Percentiles rank a stretch among this genome's conserved stretches.
Evolutionary conservation across 2,329 filamentous ascomycete genomes (phyloP).

Genomic region (Talaromyces marneffei): DNA sequence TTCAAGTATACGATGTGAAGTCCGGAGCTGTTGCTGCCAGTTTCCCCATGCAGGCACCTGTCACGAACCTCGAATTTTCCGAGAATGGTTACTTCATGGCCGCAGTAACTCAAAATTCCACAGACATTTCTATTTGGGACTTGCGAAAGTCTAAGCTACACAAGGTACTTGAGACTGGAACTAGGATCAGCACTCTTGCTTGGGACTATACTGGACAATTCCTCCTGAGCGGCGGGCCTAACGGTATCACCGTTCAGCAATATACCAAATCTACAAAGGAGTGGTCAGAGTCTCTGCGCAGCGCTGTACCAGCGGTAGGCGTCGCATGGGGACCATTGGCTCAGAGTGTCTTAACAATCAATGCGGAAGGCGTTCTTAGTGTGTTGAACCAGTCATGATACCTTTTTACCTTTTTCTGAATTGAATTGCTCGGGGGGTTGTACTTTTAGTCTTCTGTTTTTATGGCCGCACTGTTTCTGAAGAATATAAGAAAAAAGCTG

Average conservation of each 20-base stretch:
- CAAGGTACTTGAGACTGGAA: slow-evolving; percentile 82
- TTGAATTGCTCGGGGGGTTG: slow-evolving; percentile 14
- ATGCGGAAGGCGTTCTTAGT: slow-evolving; percentile 67
- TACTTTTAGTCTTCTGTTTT: slow-evolving; percentile 21
- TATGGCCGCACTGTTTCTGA: not conserved
- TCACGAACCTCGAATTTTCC: slow-evolving; percentile 76
- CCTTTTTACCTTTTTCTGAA: too few relatives aligned
- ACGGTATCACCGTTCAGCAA: slow-evolving; percentile 79
- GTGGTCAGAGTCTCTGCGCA: slow-evolving; percentile 81
- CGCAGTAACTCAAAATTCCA: slow-evolving; percentile 69
- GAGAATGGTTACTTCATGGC: slow-evolving; percentile 98
- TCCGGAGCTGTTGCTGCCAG: slow-evolving; percentile 69
- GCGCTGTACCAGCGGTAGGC: slow-evolving; percentile 64
- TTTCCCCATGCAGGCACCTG: slow-evolving; percentile 60
- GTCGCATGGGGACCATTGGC: slow-evolving; percentile 73
- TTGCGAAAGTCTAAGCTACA: slow-evolving; percentile 75
- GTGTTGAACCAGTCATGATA: slow-evolving; percentile 57
- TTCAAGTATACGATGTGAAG: slow-evolving; percentile 85
- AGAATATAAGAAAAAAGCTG: not conserved
- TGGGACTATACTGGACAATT: slow-evolving; percentile 98
- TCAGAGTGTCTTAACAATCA: slow-evolving; percentile 67
- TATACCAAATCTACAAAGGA: slow-evolving; percentile 81
- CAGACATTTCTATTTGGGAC: slow-evolving; percentile 80
- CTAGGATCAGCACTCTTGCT: slow-evolving; percentile 65
- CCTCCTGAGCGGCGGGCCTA: slow-evolving; percentile 72